Percentiles rank a stretch among this genome's conserved stretches.
These are phyloP conservation scores for Gossypium laxum DNA, from an alignment of 441 rosid genomes.

Conservation along the genomic window DNA sequence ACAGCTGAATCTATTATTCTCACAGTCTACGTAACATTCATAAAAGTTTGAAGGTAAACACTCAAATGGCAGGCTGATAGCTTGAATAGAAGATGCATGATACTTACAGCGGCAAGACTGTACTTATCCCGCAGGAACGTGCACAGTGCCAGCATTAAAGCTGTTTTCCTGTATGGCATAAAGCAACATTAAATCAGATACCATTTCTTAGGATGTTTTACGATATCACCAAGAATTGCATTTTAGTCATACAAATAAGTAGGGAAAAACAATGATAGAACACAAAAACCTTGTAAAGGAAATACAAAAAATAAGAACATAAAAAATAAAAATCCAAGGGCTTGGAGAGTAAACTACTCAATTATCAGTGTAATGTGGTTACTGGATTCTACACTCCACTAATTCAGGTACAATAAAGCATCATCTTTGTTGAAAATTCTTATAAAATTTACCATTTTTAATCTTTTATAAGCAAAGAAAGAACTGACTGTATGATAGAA, in stretches of 20 bases:
- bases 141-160: conserved; percentile 82
- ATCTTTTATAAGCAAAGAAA: background rate
- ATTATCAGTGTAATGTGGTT: background rate
- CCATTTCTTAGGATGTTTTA: background rate
- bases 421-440: background rate
- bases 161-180: conserved; percentile 59
- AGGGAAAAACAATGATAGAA: background rate
- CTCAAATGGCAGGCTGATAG: background rate
- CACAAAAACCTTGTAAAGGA: background rate
- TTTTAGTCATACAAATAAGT: background rate
- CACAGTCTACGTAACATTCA: background rate
- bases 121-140: conserved; percentile 63
- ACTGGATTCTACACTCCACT: background rate
- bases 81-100: background rate
- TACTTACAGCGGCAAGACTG: conserved; percentile 93
- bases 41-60: background rate
- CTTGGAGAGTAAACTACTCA: background rate
- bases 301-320: background rate
- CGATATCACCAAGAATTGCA: background rate
- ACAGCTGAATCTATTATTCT: background rate
- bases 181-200: conserved; percentile 17
- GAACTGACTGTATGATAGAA: background rate
- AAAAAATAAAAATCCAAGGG: background rate
- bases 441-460: background rate
- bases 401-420: background rate